Base-by-base conservation (phyloP, 495 filamentous ascomycete species). In the Geopyxis carbonaria region DNA sequence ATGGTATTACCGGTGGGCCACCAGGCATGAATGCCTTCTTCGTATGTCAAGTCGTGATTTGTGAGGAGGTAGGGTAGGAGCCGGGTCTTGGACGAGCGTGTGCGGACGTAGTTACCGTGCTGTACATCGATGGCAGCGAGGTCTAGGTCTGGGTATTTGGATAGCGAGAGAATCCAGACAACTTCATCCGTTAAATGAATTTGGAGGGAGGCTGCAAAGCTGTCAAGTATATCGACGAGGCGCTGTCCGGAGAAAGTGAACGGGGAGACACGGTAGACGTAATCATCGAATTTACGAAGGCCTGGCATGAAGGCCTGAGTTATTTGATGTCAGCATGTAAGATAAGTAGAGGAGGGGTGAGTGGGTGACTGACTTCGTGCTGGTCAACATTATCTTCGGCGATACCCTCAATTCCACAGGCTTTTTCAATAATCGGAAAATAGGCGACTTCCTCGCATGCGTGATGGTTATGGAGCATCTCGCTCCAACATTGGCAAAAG, bases 401-500 rank as follows among this genome's bases (percentile, higher is more conserved):
- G 22, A 59, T 35, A 1, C 57, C 57, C 15, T 50, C 11, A 8
- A 40, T 18, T 2, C 47, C 47, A 5, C 45, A 34, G 2, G 57
- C 54, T 27, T 46, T 41, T 38, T 59, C 57, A 41, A 59, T 58
- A 3, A 45, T 38, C 0, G 57, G 57, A 42, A 59, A 59, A 41
- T 59, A 59, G 2, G 55, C 42, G 3, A 42, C 38, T 41, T 58
- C 57, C 35, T 59, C 57, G 47, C 57, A 56, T 15, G 50, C 53
- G 38, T 59, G 57, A 34, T 59, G 53, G 43, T 60, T 59, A 41
- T 59, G 54, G 25, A 57, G 49, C 40, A 55, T 54, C 35, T 59
- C 57, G 31, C 40, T 50, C 57, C 57, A 60, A 42, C 57, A 60
- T 36, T 51, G 51, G 47, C 56, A 59, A 41, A 54, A 59, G 7